A percentile compares a stretch with the other conserved stretches of the same genome.
These are phyloP conservation scores for Amphicarpaea edgeworthii DNA, from an alignment of 306 rosid genomes.

Conservation along the genomic window DNA sequence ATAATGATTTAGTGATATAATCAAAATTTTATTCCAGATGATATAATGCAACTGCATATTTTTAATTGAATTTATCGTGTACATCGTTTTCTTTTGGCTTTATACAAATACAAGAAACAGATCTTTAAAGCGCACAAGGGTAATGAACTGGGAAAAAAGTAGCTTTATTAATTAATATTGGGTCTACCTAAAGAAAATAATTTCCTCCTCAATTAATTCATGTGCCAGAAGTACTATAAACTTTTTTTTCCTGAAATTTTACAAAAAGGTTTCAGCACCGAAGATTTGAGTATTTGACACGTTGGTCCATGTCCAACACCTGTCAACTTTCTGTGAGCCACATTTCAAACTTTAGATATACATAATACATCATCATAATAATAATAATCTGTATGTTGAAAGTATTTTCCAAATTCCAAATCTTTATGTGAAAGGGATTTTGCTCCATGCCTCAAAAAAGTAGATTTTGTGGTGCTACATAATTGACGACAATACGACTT, in stretches of 20 bases:
- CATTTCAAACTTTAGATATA: not conserved
- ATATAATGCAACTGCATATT: not conserved
- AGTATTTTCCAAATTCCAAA: not conserved
- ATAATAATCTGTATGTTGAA: not conserved
- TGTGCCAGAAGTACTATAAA: not conserved
- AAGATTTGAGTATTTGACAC: constrained; percentile 48
- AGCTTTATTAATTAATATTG: not conserved
- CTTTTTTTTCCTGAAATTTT: no score
- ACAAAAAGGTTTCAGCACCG: constrained; percentile 37
- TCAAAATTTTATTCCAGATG: no score
- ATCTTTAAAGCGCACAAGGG: not conserved
- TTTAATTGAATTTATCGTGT: not conserved
- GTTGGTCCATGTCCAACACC: constrained; percentile 30
- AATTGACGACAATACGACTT: not conserved
- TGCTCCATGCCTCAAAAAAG: constrained; percentile 33
- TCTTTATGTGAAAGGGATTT: not conserved
- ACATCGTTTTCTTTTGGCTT: not conserved
- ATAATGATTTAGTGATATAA: no score
- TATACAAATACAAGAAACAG: not conserved
- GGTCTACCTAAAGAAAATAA: not conserved
- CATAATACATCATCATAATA: no score
- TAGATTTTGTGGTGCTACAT: not conserved
- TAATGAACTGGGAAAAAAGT: not conserved
- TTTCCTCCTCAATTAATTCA: constrained; percentile 10
- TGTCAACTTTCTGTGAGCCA: constrained; percentile 23